These are phyloP conservation scores for Dioscorea dumetorum DNA, from an alignment of 106 monocot species.

Conservation along the genomic window DNA sequence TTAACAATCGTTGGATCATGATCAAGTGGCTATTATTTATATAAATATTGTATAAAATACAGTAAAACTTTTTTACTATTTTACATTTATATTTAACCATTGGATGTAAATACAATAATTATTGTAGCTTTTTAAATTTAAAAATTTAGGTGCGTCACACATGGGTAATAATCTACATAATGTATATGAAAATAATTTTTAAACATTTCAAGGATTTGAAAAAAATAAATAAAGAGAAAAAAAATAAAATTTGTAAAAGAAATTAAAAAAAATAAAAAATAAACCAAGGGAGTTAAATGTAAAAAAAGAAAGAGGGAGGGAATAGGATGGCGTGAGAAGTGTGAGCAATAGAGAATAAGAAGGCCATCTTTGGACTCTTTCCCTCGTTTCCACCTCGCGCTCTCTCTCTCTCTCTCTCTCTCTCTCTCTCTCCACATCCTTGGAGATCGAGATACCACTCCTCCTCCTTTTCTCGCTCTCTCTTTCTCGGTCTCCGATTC, in stretches of 20 bases:
- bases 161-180: too few relatives aligned
- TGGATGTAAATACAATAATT: too few relatives aligned
- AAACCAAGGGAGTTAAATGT: not conserved
- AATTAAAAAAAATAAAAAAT: not conserved
- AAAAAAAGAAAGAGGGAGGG: not conserved
- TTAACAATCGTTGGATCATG: too few relatives aligned
- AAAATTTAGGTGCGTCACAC: too few relatives aligned
- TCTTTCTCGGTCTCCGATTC: slow-evolving; percentile 2
- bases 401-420: not conserved
- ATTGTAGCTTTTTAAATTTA: too few relatives aligned
- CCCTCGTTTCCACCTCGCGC: slow-evolving; percentile 1
- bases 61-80: too few relatives aligned
- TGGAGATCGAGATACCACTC: not conserved
- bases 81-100: too few relatives aligned
- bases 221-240: not conserved
- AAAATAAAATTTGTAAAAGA: not conserved
- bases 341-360: slow-evolving; percentile 6
- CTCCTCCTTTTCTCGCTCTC: not conserved
- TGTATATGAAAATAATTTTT: not conserved
- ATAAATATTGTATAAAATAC: too few relatives aligned
- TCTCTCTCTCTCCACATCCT: not conserved
- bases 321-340: not conserved
- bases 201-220: not conserved
- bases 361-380: slow-evolving; percentile 8
- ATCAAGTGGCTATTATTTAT: too few relatives aligned